Evolutionary conservation across 2,329 filamentous ascomycete species (phyloP).

Genomic region (Calonectria fujianensis): DNA sequence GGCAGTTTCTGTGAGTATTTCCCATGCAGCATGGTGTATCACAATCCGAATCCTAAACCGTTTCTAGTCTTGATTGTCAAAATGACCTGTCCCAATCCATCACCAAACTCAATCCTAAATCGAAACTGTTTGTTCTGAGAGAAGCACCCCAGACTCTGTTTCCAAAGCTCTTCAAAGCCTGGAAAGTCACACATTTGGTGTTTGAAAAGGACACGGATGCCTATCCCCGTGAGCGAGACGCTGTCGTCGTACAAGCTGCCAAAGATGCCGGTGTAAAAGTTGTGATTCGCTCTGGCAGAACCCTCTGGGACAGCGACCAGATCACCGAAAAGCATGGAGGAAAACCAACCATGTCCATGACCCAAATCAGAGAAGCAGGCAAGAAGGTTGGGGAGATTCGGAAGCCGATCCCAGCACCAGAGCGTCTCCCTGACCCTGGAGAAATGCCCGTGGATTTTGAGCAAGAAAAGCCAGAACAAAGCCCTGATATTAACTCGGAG

Average conservation of each 20-base stretch:
- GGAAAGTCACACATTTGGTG: slow-evolving; percentile 84
- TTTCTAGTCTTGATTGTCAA: slow-evolving; percentile 80
- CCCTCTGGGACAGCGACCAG: slow-evolving; percentile 83
- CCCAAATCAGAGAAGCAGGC: slow-evolving; percentile 78
- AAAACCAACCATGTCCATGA: slow-evolving; percentile 85
- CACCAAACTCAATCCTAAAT: slow-evolving; percentile 80
- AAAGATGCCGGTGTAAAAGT: slow-evolving; percentile 80
- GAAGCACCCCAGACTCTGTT: slow-evolving; percentile 83
- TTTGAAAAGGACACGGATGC: slow-evolving; percentile 88
- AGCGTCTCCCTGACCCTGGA: slow-evolving; percentile 77
- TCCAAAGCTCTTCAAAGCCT: slow-evolving; percentile 82
- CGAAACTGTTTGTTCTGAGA: slow-evolving; percentile 82
- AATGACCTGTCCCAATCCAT: slow-evolving; percentile 81
- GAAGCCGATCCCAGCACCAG: slow-evolving; percentile 76
- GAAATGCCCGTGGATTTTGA: slow-evolving; percentile 76
- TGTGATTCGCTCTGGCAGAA: slow-evolving; percentile 78
- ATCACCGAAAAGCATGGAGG: slow-evolving; percentile 79
- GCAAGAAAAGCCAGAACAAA: slow-evolving; percentile 69
- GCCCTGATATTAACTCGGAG: slow-evolving; percentile 76
- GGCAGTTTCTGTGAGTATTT: slow-evolving; percentile 78
- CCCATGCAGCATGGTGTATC: not conserved
- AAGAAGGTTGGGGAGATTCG: slow-evolving; percentile 78
- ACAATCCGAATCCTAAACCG: slow-evolving; percentile 18
- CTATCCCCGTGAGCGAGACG: slow-evolving; percentile 80
- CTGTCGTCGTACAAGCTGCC: slow-evolving; percentile 74